Evolutionary conservation across 768 basidiomycete species (phyloP).

Genomic region (Kwoniella dejecticola): DNA sequence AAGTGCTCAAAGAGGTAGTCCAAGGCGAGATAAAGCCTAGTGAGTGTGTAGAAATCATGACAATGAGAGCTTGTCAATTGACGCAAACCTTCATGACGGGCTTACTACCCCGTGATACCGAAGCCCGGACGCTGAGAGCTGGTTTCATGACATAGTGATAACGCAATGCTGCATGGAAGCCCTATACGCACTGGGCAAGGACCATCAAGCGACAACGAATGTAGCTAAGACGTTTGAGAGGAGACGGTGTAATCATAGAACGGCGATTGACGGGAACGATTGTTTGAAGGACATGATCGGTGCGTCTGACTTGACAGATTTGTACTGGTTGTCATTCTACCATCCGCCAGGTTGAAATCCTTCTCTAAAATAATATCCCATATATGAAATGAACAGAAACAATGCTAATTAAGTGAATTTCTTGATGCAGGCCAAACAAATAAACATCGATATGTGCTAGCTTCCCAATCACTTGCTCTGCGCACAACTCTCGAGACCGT

Average conservation of each 20-base stretch:
- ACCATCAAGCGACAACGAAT: conserved; percentile 74
- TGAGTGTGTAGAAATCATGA: too few species aligned
- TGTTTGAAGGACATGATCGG: conserved; percentile 82
- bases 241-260: conserved; percentile 89
- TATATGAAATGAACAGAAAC: too few species aligned
- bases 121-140: too few species aligned
- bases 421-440: conserved; percentile 61
- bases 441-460: conserved; percentile 88
- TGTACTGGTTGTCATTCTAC: too few species aligned
- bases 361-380: too few species aligned
- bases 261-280: conserved; percentile 76
- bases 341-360: too few species aligned
- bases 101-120: too few species aligned
- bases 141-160: too few species aligned
- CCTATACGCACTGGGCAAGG: conserved; percentile 78
- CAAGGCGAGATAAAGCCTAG: conserved; percentile 90
- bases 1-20: conserved; percentile 61
- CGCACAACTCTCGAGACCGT: conserved; percentile 70
- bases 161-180: conserved; percentile 97
- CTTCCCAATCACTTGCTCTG: conserved; percentile 75
- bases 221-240: conserved; percentile 92
- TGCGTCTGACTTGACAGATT: conserved; percentile 62
- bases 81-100: conserved; percentile 57
- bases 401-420: too few species aligned
- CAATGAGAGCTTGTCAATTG: too few species aligned